These are phyloP conservation scores for Xylaria venustula DNA, from an alignment of 495 filamentous ascomycete species.

Conservation along the genomic window DNA sequence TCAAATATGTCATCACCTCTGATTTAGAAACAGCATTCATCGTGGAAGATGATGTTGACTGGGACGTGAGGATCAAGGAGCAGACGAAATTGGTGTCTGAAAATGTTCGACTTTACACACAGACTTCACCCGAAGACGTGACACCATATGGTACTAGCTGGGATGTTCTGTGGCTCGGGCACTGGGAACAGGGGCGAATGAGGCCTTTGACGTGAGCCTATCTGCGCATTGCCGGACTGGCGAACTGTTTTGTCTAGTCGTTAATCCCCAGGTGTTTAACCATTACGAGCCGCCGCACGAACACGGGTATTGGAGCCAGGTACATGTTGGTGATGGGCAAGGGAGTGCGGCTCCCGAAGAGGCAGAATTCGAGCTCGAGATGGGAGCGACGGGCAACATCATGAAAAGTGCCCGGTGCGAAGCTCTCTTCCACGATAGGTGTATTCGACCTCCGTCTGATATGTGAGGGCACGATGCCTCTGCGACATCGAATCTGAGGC, in stretches of 20 bases:
- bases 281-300: slow-evolving; percentile 24
- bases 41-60: slow-evolving; percentile 51
- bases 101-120: slow-evolving; percentile 21
- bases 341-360: slow-evolving; percentile 8
- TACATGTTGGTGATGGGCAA: slow-evolving; percentile 19
- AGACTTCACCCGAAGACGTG: slow-evolving; percentile 13
- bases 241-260: slow-evolving; percentile 18
- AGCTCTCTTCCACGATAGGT: slow-evolving; percentile 19
- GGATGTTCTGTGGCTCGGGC: slow-evolving; percentile 51
- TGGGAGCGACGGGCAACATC: slow-evolving; percentile 27
- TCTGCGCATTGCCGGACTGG: slow-evolving; percentile 13
- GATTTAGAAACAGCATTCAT: slow-evolving; percentile 45
- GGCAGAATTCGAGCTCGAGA: slow-evolving; percentile 16
- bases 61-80: slow-evolving; percentile 42
- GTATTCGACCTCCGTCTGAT: slow-evolving; percentile 30
- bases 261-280: slow-evolving; percentile 26
- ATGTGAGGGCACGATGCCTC: slow-evolving; percentile 8
- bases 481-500: background rate
- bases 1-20: slow-evolving; percentile 38
- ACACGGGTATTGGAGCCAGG: slow-evolving; percentile 17
- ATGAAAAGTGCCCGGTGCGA: slow-evolving; percentile 27
- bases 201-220: slow-evolving; percentile 22
- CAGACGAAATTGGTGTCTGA: slow-evolving; percentile 40
- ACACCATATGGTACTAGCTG: slow-evolving; percentile 45
- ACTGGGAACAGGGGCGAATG: slow-evolving; percentile 25